Base-by-base conservation (phyloP, 139 green algal species). In the Chlorella ohadii region DNA sequence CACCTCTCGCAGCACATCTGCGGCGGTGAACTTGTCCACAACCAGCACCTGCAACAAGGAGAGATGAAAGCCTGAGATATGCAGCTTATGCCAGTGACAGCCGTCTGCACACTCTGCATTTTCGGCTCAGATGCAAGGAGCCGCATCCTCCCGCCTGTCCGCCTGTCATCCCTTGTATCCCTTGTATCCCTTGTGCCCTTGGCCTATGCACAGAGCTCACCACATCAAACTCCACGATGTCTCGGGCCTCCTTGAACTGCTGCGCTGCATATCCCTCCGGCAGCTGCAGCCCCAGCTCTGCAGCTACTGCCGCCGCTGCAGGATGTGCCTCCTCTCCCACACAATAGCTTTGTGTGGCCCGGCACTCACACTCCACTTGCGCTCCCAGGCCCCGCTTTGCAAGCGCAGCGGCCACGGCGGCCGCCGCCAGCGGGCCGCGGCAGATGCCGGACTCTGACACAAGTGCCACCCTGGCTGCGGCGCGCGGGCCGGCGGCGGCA, bases 21-120 rank as follows among this genome's bases (percentile, higher is more conserved):
- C 89, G 3, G 94, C 94, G 38, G 91, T 95, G 86, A 93, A 97
- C 72, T 98, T 98, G 85, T 97, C 94, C 89, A 97, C 93, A 1
- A 94, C 92, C 72, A 98, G 71, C 23, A 97, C 51, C 51, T 59
- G 51, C 11, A 22, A 16, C 11, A 55, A 11, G 44, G 44, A 11
- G 44, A 6, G 11, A n/a, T n/a, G n/a, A n/a, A n/a, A n/a, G n/a
- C n/a, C n/a, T n/a, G n/a, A n/a, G n/a, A n/a, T n/a, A n/a, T n/a
- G n/a, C n/a, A n/a, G n/a, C n/a, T n/a, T n/a, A n/a, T n/a, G n/a
- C n/a, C n/a, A n/a, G n/a, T n/a, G n/a, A n/a, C n/a, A n/a, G n/a
- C n/a, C n/a, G n/a, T n/a, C n/a, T n/a, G n/a, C n/a, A n/a, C n/a
- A n/a, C n/a, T n/a, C n/a, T n/a, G n/a, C n/a, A n/a, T n/a, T n/a